These are phyloP conservation scores for Entomophthora muscae DNA, from an alignment of 371 early-diverging fungal species.

Conservation along the genomic window DNA sequence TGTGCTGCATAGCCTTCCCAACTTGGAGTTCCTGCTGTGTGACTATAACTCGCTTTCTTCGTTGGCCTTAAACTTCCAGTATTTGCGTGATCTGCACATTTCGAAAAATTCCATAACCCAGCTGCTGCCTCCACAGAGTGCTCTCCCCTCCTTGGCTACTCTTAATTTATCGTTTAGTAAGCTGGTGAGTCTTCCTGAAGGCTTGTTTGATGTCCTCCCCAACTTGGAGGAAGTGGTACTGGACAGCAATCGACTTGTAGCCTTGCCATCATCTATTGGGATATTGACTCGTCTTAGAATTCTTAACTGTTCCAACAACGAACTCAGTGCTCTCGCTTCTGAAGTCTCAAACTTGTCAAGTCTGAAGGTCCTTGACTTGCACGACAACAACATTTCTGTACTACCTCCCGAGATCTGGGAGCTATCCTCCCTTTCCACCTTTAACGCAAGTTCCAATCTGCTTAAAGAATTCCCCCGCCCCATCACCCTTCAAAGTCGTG, in stretches of 20 bases:
- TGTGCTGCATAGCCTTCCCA: constrained; percentile 30
- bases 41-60: constrained; percentile 46
- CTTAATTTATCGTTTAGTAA: constrained; percentile 52
- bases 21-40: constrained; percentile 36
- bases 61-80: constrained; percentile 19
- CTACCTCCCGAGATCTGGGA: constrained; percentile 78
- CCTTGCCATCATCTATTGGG: constrained; percentile 41
- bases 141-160: constrained; percentile 17
- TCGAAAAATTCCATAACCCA: constrained; percentile 37
- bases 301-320: constrained; percentile 51
- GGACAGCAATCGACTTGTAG: constrained; percentile 54
- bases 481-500: neutral
- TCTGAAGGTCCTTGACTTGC: constrained; percentile 33
- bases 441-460: constrained; percentile 65
- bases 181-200: constrained; percentile 41
- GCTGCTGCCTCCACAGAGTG: constrained; percentile 12
- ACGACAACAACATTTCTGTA: constrained; percentile 47
- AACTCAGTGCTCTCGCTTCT: constrained; percentile 33
- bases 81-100: constrained; percentile 22
- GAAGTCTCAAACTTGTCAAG: constrained; percentile 35
- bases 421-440: constrained; percentile 35
- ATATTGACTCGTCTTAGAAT: constrained; percentile 25
- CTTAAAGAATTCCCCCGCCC: constrained; percentile 33
- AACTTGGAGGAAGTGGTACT: constrained; percentile 36
- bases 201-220: constrained; percentile 31